Evolutionary conservation across 306 rosid species (phyloP).

Genomic region (Begonia peltatifolia): DNA sequence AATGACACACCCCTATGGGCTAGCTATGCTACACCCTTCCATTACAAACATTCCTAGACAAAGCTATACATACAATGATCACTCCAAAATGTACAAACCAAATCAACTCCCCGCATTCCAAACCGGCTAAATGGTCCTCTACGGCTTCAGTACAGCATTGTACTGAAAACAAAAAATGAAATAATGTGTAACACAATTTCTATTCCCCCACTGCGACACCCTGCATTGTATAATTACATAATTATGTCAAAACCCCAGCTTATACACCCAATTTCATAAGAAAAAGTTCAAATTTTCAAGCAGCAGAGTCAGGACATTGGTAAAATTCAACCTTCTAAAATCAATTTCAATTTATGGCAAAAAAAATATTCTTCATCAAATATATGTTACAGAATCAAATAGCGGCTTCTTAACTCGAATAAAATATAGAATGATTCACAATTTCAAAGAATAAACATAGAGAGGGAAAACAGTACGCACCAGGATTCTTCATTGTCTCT

Average conservation of each 20-base stretch:
- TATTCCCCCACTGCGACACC: constrained; percentile 39
- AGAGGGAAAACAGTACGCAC: constrained; percentile 30
- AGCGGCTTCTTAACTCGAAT: not conserved
- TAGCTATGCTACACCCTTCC: too few relatives aligned
- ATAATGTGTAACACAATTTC: constrained; percentile 42
- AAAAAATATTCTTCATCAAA: too few relatives aligned
- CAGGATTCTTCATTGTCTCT: constrained; percentile 64
- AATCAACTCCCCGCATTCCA: constrained; percentile 14
- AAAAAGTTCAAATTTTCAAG: not conserved
- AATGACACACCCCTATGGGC: too few relatives aligned
- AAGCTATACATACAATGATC: constrained; percentile 11
- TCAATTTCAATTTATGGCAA: too few relatives aligned
- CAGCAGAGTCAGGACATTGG: not conserved
- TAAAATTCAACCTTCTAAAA: not conserved
- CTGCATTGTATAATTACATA: constrained; percentile 26
- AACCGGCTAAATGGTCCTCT: constrained; percentile 20
- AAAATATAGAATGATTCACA: too few relatives aligned
- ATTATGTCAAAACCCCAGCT: not conserved
- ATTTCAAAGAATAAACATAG: too few relatives aligned
- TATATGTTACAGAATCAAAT: not conserved
- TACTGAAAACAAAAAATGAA: constrained; percentile 57
- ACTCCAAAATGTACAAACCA: constrained; percentile 13
- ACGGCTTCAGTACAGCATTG: constrained; percentile 34
- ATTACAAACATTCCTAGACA: not conserved
- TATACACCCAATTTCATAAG: not conserved